These are phyloP conservation scores for Solanum raphanifolium DNA, from an alignment of 257 asterid genomes.

Conservation along the genomic window DNA sequence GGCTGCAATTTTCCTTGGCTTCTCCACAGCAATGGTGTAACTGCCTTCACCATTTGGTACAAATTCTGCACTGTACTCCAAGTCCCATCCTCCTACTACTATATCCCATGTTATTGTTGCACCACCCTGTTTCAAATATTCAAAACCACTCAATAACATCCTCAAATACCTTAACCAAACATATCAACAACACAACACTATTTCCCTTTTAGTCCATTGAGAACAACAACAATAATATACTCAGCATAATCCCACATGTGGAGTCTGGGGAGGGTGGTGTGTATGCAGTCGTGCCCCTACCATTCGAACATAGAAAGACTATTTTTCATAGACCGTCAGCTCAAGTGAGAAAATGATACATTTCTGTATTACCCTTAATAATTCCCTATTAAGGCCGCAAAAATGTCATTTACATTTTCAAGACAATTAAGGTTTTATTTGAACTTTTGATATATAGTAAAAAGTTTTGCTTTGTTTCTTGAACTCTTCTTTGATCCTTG, in stretches of 20 bases:
- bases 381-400: not conserved
- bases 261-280: not conserved
- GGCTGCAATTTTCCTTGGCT: constrained; percentile 40
- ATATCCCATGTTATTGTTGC: constrained; percentile 83
- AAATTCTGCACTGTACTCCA: constrained; percentile 72
- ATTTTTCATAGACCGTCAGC: too few species aligned
- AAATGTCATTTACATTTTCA: too few species aligned
- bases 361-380: not conserved
- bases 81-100: constrained; percentile 90
- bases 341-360: not conserved
- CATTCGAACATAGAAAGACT: too few species aligned
- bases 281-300: not conserved
- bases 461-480: not conserved
- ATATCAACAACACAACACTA: not conserved
- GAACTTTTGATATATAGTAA: too few species aligned
- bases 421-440: too few species aligned
- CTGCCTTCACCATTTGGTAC: constrained; percentile 50
- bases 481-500: not conserved
- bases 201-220: not conserved
- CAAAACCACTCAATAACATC: not conserved
- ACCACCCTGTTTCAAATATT: constrained; percentile 25
- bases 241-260: too few species aligned
- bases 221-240: not conserved
- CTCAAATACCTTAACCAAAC: not conserved
- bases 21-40: constrained; percentile 82